Evolutionary conservation across 2,329 filamentous ascomycete genomes (phyloP), one percentile per base, ranked within the genome.

Genomic region (Diplodia mutila): DNA sequence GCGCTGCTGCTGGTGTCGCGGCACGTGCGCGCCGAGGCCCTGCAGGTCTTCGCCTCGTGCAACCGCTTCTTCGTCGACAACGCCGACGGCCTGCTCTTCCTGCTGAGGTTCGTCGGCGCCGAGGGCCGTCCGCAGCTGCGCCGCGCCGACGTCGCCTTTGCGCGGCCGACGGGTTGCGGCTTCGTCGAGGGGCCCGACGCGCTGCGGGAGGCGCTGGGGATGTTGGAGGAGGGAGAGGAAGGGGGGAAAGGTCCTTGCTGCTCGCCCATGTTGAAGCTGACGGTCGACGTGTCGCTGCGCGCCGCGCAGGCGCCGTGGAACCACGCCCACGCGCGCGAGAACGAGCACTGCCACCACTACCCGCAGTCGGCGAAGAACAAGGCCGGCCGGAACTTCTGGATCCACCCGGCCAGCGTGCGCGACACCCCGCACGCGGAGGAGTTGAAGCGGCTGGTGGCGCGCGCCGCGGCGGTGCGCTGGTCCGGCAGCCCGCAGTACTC

Each of bases 381-480:
- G 42, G 59, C 59, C 46, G 59, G 59, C 27, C 34, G 16, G 42
- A 63, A 63, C 59, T 63, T 63, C 29, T 63, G 59, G 59, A 63
- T 63, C 29, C 59, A 63, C 16, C 59, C 59, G 11, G 59, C 59
- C 42, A 63, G 59, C 59, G 59, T 63, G 23, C n/a, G n/a, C 27
- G 59, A 63, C n/a, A 63, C 59, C 4, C 59, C 59, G 8, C 32
- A 63, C 46, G 16, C 59, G 9, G 59, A 63, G 3, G 42, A 51
- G 27, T n/a, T 63, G 59, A 46, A 29, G 27, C 18, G 23, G 12
- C 59, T 63, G 4, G 59, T 63, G 27, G 27, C 27, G 4, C 21
- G 27, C 8, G 59, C 59, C 12, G 59, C 4, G 4, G 59, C 27
- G 11, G 59, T 63, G 46, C 42, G 59, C 18, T 63, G 59, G 59